Evolutionary conservation across 1,284 basidiomycete species (phyloP), one percentile per base, ranked within the genome.

Genomic region (Fereydounia khargensis): DNA sequence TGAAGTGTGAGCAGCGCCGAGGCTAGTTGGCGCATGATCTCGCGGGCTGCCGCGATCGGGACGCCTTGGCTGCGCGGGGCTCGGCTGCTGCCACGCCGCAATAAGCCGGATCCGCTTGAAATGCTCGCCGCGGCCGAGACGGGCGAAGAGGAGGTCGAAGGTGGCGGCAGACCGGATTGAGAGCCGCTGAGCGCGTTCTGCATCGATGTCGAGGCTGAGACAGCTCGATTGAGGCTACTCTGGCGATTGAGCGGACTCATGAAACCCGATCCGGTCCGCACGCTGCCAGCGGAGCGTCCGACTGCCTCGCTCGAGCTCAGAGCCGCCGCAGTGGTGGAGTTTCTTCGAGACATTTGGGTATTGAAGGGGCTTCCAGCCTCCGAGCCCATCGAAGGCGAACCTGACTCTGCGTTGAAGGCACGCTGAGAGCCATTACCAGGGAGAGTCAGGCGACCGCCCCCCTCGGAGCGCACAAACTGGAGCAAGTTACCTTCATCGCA

Each of bases 11-110:
- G 81, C 60, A 96, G 79, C 10, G 90, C 92, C 35, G 85, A 81
- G 24, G 91, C 88, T 47, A 96, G 84, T 77, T 95, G 91, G 37
- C 86, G 83, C 74, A 96, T 92, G 81, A 91, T 86, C 79, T 86
- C 87, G 40, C 88, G 85, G 0, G 85, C 88, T 48, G 89, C 50
- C 31, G 46, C 43, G 19, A 77, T 45, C 17, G 63, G 59, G 2
- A 70, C 27, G 32, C 68, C 68, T 19, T 56, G 59, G 27, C 62
- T 65, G 25, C 61, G 51, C 9, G 48, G 21, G 4, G 35, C 19
- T 13, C 31, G 31, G 47, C 59, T 56, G 22, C 22, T 41, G 7
- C 56, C 44, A 14, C 47, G 47, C 7, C 57, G 61, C 9, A 56
- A 35, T 34, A 54, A 22, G 24, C 48, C 38, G 11, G 50, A 57